These are phyloP conservation scores for Punica granatum DNA, from an alignment of 345 rosid species.

Conservation along the genomic window DNA sequence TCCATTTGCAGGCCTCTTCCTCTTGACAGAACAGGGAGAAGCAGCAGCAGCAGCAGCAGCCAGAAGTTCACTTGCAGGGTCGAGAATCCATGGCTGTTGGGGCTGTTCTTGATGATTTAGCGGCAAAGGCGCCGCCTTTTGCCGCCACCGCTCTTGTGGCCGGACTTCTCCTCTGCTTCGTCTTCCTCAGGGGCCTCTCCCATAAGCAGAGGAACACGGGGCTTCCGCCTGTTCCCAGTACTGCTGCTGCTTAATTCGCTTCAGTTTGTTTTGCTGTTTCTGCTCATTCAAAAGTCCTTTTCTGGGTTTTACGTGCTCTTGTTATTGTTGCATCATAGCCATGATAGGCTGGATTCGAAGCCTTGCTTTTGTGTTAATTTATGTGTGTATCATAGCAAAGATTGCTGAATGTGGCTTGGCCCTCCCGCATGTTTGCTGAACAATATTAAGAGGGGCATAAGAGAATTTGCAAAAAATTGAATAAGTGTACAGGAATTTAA, in stretches of 20 bases:
- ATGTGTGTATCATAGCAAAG: not conserved
- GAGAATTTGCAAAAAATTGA: no score
- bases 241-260: not conserved
- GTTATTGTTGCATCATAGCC: not conserved
- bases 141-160: slow-evolving; percentile 31
- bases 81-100: slow-evolving; percentile 4
- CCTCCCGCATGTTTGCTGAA: not conserved
- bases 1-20: no score
- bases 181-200: slow-evolving; percentile 14
- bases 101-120: slow-evolving; percentile 10
- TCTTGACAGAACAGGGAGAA: not conserved
- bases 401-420: not conserved
- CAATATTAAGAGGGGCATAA: not conserved
- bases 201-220: slow-evolving; percentile 19
- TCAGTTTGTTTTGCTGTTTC: not conserved
- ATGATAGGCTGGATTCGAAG: not conserved
- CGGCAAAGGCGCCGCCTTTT: slow-evolving; percentile 31
- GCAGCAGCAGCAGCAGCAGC: no score
- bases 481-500: no score
- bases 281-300: not conserved
- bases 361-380: not conserved
- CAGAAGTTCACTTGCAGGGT: not conserved
- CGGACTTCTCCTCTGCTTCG: slow-evolving; percentile 28
- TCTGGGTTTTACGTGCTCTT: not conserved
- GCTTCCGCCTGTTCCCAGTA: slow-evolving; percentile 65